A percentile compares a stretch with the other conserved stretches of the same genome.
Conservation (phyloP, 2,329 filamentous ascomycete species). For the Fusarium hainanense region DNA sequence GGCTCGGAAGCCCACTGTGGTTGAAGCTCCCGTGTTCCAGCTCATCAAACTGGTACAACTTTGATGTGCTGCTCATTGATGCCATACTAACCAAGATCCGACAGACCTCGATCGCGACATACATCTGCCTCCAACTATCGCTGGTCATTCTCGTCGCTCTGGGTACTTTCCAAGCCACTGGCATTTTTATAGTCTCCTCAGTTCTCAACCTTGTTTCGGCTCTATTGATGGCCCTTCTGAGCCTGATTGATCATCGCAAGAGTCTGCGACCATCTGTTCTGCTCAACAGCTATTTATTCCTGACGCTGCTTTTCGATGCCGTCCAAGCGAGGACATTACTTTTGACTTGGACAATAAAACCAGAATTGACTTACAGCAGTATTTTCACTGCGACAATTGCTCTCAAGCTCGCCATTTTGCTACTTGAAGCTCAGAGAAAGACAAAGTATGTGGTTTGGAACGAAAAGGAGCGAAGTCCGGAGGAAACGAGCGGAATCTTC, state of each 20-base stretch:
- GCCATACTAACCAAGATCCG: background rate
- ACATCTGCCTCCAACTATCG: slow-evolving; percentile 48
- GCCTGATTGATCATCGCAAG: slow-evolving; percentile 51
- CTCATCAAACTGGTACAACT: slow-evolving; percentile 48
- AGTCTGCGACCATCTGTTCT: slow-evolving; percentile 56
- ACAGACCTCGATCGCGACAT: slow-evolving; percentile 43
- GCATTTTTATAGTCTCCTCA: slow-evolving; percentile 44
- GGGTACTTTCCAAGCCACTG: slow-evolving; percentile 5
- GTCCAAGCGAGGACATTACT: slow-evolving; percentile 56
- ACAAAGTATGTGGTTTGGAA: slow-evolving; percentile 53
- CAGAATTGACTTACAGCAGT: slow-evolving; percentile 36
- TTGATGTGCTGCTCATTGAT: background rate
- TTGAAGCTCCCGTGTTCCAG: slow-evolving; percentile 51
- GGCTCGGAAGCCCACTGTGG: slow-evolving; percentile 46
- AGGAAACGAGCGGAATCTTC: slow-evolving; percentile 50
- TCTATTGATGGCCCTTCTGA: slow-evolving; percentile 45
- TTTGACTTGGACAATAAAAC: slow-evolving; percentile 42
- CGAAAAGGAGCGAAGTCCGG: slow-evolving; percentile 52
- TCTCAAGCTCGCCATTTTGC: slow-evolving; percentile 50
- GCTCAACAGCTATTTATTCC: slow-evolving; percentile 54
- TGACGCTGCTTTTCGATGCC: slow-evolving; percentile 58
- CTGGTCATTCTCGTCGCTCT: slow-evolving; percentile 48
- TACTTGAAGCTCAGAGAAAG: slow-evolving; percentile 55
- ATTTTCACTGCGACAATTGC: slow-evolving; percentile 51
- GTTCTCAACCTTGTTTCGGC: slow-evolving; percentile 45